Conservation (phyloP, 2,329 filamentous ascomycete species). For the Fusarium robinianum region DNA sequence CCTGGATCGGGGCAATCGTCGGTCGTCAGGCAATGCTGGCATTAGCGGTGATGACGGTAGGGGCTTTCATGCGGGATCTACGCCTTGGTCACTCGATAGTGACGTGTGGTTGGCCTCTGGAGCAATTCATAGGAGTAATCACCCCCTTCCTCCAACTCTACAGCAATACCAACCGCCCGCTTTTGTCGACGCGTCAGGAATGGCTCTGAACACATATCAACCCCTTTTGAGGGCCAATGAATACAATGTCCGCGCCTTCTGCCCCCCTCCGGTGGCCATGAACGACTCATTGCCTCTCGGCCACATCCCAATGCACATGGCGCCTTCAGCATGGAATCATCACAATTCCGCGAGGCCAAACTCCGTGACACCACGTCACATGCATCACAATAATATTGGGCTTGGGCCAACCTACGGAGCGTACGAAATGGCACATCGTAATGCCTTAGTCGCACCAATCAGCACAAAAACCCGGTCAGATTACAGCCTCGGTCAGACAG, state of each 20-base stretch:
- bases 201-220: constrained; percentile 35
- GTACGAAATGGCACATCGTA: constrained; percentile 13
- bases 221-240: constrained; percentile 44
- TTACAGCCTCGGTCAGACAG: constrained; percentile 3
- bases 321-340: constrained; percentile 27
- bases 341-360: constrained; percentile 12
- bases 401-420: constrained; percentile 14
- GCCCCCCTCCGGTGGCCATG: constrained; percentile 42
- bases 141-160: constrained; percentile 12
- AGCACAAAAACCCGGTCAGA: constrained; percentile 16
- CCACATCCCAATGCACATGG: constrained; percentile 35
- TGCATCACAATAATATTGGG: constrained; percentile 19
- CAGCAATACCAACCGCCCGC: constrained; percentile 20
- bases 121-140: constrained; percentile 17
- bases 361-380: constrained; percentile 12
- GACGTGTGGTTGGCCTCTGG: constrained; percentile 19
- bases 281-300: constrained; percentile 40
- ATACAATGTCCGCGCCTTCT: constrained; percentile 46
- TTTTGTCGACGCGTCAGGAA: constrained; percentile 22
- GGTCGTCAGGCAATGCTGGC: constrained; percentile 17
- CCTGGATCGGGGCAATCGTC: constrained; percentile 16
- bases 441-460: constrained; percentile 16
- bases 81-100: constrained; percentile 23
- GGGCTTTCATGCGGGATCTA: constrained; percentile 12
- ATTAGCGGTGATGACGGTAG: constrained; percentile 22